A percentile compares a stretch with the other conserved stretches of the same genome.
Evolutionary conservation across 1,139 yeast species (phyloP).

Genomic region (Debaryomyces nepalensis): DNA sequence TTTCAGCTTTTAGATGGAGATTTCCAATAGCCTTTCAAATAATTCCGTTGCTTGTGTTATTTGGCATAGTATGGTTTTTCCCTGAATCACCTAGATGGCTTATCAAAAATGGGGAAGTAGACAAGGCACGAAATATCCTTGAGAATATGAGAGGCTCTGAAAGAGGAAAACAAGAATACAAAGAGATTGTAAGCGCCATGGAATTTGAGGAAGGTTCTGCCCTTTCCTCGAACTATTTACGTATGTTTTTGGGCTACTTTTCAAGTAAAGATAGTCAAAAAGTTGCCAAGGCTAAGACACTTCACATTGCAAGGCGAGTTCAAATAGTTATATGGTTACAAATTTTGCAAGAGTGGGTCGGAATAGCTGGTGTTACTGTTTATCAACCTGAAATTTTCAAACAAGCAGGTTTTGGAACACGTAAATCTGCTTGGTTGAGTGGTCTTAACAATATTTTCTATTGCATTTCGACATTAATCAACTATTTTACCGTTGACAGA

Average conservation of each 20-base stretch:
- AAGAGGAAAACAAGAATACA: slow-evolving; percentile 13
- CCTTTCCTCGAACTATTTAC: slow-evolving; percentile 24
- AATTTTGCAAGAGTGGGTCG: slow-evolving; percentile 46
- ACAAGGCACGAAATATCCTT: slow-evolving; percentile 14
- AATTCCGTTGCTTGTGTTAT: slow-evolving; percentile 28
- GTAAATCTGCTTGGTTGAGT: slow-evolving; percentile 46
- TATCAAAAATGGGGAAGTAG: slow-evolving; percentile 22
- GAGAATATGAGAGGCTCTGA: slow-evolving; percentile 17
- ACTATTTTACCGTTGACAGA: slow-evolving; percentile 59
- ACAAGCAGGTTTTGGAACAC: slow-evolving; percentile 34
- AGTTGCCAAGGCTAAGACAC: slow-evolving; percentile 19
- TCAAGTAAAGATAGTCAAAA: slow-evolving; percentile 15
- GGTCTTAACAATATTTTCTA: slow-evolving; percentile 63
- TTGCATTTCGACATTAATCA: slow-evolving; percentile 58
- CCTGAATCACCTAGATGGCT: slow-evolving; percentile 56
- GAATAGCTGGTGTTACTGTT: slow-evolving; percentile 46
- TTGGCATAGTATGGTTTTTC: slow-evolving; percentile 25
- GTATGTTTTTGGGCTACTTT: slow-evolving; percentile 24
- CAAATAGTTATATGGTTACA: slow-evolving; percentile 44
- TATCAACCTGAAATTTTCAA: slow-evolving; percentile 41
- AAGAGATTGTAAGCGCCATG: slow-evolving; percentile 16
- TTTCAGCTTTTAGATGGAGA: slow-evolving; percentile 30
- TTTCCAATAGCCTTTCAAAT: slow-evolving; percentile 37
- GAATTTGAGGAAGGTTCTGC: slow-evolving; percentile 27
- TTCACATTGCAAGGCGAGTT: slow-evolving; percentile 39